Conservation (phyloP, 2,329 filamentous ascomycete genomes). For the Lachnum nothofagi region DNA sequence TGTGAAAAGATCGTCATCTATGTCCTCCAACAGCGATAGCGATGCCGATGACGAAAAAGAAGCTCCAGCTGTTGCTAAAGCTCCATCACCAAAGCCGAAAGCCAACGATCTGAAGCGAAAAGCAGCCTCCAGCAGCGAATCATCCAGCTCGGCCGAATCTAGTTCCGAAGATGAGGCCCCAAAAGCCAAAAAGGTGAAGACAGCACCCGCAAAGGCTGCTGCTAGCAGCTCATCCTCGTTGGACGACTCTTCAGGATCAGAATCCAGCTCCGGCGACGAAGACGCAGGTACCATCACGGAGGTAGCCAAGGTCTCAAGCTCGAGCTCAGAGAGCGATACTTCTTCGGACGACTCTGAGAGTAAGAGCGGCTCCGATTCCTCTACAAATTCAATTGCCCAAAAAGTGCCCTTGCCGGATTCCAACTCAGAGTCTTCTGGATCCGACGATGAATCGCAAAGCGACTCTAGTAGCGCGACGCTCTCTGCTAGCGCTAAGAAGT, state of each 20-base stretch:
- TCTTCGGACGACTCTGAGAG: constrained; percentile 34
- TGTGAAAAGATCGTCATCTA: constrained; percentile 33
- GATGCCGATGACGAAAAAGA: constrained; percentile 48
- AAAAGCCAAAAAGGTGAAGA: constrained; percentile 50
- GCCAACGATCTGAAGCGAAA: constrained; percentile 51
- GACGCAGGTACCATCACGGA: constrained; percentile 45
- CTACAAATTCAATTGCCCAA: constrained; percentile 25
- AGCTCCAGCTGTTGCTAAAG: constrained; percentile 23
- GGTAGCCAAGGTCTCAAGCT: constrained; percentile 34
- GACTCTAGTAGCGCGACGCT: constrained; percentile 31
- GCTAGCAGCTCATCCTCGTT: too few relatives aligned
- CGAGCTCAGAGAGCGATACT: constrained; percentile 22
- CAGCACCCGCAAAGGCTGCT: too few relatives aligned
- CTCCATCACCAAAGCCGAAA: constrained; percentile 26
- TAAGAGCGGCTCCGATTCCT: constrained; percentile 26
- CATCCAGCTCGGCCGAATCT: constrained; percentile 36
- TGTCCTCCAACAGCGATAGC: constrained; percentile 41
- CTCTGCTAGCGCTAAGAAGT: constrained; percentile 28
- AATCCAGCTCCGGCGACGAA: constrained; percentile 36
- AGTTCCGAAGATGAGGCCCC: constrained; percentile 45
- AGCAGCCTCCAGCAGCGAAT: constrained; percentile 44
- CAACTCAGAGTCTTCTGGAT: constrained; percentile 34
- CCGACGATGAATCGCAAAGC: constrained; percentile 35
- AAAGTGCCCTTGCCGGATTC: constrained; percentile 29
- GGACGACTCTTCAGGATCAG: constrained; percentile 21